These are phyloP conservation scores for Corymbia maculata DNA, from an alignment of 345 rosid species.

Conservation along the genomic window DNA sequence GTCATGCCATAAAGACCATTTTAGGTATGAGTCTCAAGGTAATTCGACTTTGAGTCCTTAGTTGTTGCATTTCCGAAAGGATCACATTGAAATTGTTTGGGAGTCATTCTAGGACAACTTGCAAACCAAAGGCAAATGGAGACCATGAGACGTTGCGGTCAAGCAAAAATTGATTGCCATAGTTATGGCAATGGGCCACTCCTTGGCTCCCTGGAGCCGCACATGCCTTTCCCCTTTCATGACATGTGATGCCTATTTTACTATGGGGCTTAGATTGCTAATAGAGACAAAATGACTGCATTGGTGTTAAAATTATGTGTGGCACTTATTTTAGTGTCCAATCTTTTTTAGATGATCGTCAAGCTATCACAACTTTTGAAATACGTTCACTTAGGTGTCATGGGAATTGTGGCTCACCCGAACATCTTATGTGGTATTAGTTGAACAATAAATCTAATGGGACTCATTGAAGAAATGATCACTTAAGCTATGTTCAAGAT, in stretches of 20 bases:
- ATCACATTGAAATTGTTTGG: not conserved
- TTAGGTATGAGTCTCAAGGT: not conserved
- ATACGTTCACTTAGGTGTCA: not conserved
- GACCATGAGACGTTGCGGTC: not conserved
- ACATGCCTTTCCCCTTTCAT: not conserved
- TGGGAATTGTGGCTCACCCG: accelerated
- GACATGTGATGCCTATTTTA: not conserved
- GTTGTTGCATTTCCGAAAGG: not conserved
- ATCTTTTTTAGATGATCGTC: not conserved
- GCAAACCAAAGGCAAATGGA: not conserved
- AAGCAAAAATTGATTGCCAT: not conserved
- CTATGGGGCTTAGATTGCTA: not conserved
- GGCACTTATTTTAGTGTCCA: not conserved
- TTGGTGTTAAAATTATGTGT: not conserved
- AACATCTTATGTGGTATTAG: not conserved
- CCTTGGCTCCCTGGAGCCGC: not conserved
- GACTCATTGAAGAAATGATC: not conserved
- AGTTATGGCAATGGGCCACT: not conserved
- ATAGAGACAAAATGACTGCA: not conserved
- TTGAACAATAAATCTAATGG: not conserved
- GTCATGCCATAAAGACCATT: not conserved
- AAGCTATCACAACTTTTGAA: not conserved
- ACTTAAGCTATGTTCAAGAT: not conserved
- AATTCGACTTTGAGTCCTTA: not conserved
- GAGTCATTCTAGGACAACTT: not conserved